These are phyloP conservation scores for Aspergillus campestris DNA, from an alignment of 495 filamentous ascomycete species.

Conservation along the genomic window DNA sequence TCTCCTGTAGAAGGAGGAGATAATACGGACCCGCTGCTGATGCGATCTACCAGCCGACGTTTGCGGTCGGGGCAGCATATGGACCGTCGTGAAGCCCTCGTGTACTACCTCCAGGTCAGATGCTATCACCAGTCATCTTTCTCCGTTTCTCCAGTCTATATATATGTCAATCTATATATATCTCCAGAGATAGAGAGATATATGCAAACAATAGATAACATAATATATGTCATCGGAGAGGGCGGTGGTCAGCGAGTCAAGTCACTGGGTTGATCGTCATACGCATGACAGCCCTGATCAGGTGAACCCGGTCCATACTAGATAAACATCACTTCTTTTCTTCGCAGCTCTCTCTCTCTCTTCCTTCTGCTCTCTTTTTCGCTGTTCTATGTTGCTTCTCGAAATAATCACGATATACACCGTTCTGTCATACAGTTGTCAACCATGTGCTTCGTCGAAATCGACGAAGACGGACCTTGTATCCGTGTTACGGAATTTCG, in stretches of 20 bases:
- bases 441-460: constrained; percentile 14
- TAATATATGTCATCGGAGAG: neutral
- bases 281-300: neutral
- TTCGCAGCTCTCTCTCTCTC: no score
- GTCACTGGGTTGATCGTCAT: neutral
- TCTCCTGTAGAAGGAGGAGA: no score
- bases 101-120: neutral
- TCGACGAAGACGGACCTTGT: constrained; percentile 3
- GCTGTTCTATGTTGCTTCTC: no score
- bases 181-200: neutral
- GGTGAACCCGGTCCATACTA: neutral
- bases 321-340: no score
- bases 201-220: no score
- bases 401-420: no score
- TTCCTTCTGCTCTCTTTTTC: no score
- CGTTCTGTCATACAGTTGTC: no score
- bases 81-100: neutral
- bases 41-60: no score
- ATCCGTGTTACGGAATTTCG: constrained; percentile 11
- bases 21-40: no score
- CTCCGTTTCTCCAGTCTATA: neutral
- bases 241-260: neutral
- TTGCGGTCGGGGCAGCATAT: no score
- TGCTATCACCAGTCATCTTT: neutral
- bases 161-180: neutral